Evolutionary conservation across 2,329 filamentous ascomycete genomes (phyloP), one percentile per base, ranked within the genome.

Genomic region (Sclerotinia sclerotiorum): DNA sequence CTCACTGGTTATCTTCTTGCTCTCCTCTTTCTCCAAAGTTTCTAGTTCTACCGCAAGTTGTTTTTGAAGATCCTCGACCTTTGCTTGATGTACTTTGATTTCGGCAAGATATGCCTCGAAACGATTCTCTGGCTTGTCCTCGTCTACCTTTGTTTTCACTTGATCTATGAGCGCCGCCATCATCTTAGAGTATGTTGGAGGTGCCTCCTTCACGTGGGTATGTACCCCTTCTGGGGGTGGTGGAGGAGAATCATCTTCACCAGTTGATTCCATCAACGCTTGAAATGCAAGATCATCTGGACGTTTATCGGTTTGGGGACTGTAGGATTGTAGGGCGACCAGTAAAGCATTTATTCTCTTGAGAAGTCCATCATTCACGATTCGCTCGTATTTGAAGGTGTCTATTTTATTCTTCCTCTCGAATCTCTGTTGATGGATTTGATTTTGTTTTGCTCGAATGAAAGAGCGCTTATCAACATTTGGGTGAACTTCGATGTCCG

Each of bases 381-480:
- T 87, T 71, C 91, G 90, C 81, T 96, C 95, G 80, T 97, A 98
- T 81, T 94, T 94, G 74, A 95, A 85, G 8, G 93, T 95, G 75
- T 91, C 89, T 78, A 99, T 98, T 77, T 97, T 90, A 75, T 91
- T 88, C 78, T 91, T 92, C 68, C 95, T 90, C 76, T 96, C 90
- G 73, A 89, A 84, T 67, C 95, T 90, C 79, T 97, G 90, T 77
- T 94, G 88, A 80, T 99, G 95, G 76, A 99, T 99, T 81, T 99
- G 94, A 75, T 89, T 90, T 82, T 98, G 95, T 82, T 99, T 99
- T 73, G 95, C 96, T 73, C 94, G 92, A 79, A 99, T 99, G 81
- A 99, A 99, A 70, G 94, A 98, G 64, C 90, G 88, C 81, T 99
- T 99, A 83, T 99, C 95, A 79, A 99, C 95, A 79, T 99, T 99